phyloP scores from a whole-genome alignment of 129 eudicot genomes.

The Oenanthe sinensis region DNA sequence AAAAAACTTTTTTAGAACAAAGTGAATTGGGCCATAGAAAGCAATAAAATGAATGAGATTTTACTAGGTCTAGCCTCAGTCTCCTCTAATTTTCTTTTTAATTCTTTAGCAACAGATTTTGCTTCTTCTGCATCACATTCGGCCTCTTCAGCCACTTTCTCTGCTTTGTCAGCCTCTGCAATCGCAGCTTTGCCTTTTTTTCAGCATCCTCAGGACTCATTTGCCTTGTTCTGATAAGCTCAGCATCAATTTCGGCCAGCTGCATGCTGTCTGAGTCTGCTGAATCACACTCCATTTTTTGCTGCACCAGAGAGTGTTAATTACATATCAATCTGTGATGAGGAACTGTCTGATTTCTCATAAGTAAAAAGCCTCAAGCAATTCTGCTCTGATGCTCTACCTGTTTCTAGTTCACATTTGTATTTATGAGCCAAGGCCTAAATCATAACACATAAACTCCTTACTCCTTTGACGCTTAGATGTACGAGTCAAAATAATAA shows the following conservation, averaged over 20 bases:
- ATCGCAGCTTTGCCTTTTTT: slow-evolving; percentile 87
- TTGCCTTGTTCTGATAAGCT: slow-evolving; percentile 58
- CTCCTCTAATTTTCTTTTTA: slow-evolving; percentile 31
- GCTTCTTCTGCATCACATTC: slow-evolving; percentile 74
- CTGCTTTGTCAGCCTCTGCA: slow-evolving; percentile 73
- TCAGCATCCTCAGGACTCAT: slow-evolving; percentile 71
- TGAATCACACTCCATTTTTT: neutral
- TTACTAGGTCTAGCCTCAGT: slow-evolving; percentile 5
- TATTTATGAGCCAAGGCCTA: slow-evolving; percentile 5
- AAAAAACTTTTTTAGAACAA: neutral
- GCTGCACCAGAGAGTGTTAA: neutral
- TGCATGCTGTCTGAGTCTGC: neutral
- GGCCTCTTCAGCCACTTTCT: slow-evolving; percentile 67
- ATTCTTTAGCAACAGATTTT: slow-evolving; percentile 49
- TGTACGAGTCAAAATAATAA: neutral
- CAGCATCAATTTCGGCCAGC: slow-evolving; percentile 61
- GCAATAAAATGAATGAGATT: neutral
- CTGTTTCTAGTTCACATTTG: slow-evolving; percentile 23
- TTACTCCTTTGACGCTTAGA: neutral
- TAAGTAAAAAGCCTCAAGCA: slow-evolving; percentile 24
- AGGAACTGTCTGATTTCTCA: slow-evolving; percentile 16
- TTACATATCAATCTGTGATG: slow-evolving; percentile 22
- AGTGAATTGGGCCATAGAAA: neutral
- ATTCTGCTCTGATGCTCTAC: slow-evolving; percentile 55
- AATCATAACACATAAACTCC: neutral